A percentile compares a stretch with the other conserved stretches of the same genome.
phyloP scores from a whole-genome alignment of 2,329 filamentous ascomycete species.

The Colletotrichum lentis region DNA sequence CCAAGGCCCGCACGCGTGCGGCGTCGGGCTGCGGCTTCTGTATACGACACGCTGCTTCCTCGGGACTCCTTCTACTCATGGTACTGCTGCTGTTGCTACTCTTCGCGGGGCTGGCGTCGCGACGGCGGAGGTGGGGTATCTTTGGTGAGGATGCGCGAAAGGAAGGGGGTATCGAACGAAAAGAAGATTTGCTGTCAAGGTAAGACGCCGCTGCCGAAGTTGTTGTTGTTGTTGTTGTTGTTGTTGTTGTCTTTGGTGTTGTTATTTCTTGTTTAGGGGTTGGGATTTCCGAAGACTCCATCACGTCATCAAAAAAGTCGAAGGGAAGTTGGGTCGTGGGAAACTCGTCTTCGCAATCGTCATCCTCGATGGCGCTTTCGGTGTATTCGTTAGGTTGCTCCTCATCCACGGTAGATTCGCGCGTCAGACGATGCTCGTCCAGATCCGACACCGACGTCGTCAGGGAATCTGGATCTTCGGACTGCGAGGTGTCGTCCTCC shows the following conservation, averaged over 20 bases:
- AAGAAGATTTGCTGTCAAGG: slow-evolving; percentile 49
- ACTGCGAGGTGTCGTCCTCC: slow-evolving; percentile 52
- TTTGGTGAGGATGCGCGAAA: slow-evolving; percentile 49
- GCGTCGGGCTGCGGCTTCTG: slow-evolving; percentile 57
- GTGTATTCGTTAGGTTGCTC: slow-evolving; percentile 41
- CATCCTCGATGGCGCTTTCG: slow-evolving; percentile 46
- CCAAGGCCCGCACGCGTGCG: slow-evolving; percentile 51
- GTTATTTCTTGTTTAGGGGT: slow-evolving; percentile 52
- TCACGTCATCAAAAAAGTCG: slow-evolving; percentile 46
- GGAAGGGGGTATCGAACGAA: slow-evolving; percentile 47
- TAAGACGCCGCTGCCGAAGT: slow-evolving; percentile 44
- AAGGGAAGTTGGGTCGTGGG: slow-evolving; percentile 52
- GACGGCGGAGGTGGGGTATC: slow-evolving; percentile 44
- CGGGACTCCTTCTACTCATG: slow-evolving; percentile 55
- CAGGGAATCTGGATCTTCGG: slow-evolving; percentile 55
- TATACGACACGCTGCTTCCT: slow-evolving; percentile 56
- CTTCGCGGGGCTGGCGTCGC: slow-evolving; percentile 48
- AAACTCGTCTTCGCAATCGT: slow-evolving; percentile 45
- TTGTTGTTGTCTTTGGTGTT: slow-evolving; percentile 13
- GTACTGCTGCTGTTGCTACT: slow-evolving; percentile 42
- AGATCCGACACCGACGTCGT: slow-evolving; percentile 57
- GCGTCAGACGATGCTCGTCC: slow-evolving; percentile 50
- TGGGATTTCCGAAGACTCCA: slow-evolving; percentile 53
- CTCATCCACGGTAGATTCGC: slow-evolving; percentile 43
- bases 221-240: slow-evolving; percentile 16